phyloP scores from a whole-genome alignment of 495 filamentous ascomycete genomes.

The Daldinia caldariorum region DNA sequence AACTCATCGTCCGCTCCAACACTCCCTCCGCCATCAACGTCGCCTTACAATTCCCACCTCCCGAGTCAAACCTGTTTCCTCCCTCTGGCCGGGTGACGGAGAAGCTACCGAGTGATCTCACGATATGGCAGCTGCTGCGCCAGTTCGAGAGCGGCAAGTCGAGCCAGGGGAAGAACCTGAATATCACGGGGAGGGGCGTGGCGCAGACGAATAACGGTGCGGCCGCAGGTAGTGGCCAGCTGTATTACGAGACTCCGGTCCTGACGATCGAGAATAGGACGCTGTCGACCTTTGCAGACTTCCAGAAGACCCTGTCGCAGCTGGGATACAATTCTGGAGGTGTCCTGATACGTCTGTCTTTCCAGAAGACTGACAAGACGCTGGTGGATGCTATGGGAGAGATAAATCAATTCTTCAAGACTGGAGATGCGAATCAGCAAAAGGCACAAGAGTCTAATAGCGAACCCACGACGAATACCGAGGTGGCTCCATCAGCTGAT shows the following conservation, averaged over 20 bases:
- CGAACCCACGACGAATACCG: constrained; percentile 8
- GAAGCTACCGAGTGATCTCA: constrained; percentile 84
- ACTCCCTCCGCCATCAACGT: constrained; percentile 86
- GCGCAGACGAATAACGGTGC: constrained; percentile 64
- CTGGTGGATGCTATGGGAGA: constrained; percentile 85
- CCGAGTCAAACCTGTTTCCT: constrained; percentile 63
- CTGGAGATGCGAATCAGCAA: constrained; percentile 41
- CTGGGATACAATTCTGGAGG: constrained; percentile 86
- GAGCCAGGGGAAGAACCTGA: constrained; percentile 65
- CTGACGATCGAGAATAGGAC: constrained; percentile 82
- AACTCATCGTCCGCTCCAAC: constrained; percentile 84
- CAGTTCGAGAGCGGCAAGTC: constrained; percentile 80
- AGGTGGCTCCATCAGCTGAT: constrained; percentile 24
- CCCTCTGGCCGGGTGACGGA: constrained; percentile 73
- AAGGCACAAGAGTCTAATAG: constrained; percentile 21
- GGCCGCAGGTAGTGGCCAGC: constrained; percentile 70
- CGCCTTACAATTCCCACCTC: constrained; percentile 79
- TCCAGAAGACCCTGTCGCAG: constrained; percentile 88
- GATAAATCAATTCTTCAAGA: constrained; percentile 75
- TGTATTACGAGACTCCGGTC: constrained; percentile 89
- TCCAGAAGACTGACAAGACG: constrained; percentile 76
- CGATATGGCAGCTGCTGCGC: constrained; percentile 86
- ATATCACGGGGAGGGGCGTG: constrained; percentile 82
- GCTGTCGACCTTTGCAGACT: constrained; percentile 75
- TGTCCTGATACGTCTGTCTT: constrained; percentile 78